Base-by-base conservation (phyloP, 176 grass and related monocot species). In the Canna indica region DNA sequence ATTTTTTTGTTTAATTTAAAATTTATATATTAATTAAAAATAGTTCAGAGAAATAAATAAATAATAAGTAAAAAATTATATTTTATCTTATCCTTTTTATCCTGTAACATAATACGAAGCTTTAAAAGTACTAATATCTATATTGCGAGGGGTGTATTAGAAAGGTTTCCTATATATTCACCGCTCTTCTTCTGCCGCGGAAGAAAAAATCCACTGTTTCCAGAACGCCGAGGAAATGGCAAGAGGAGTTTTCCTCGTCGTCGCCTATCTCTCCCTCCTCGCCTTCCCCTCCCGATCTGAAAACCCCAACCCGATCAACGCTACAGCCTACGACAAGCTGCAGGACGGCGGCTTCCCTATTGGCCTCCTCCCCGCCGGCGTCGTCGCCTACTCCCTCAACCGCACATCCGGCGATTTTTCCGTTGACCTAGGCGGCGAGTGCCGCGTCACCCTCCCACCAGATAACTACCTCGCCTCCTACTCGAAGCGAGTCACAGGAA, bases 391-490 rank as follows among this genome's bases (percentile, higher is more conserved):
- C 72, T 80, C 82, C 56, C 66, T 80, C 26, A 71, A 84, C 36
- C 76, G 59, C 72, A 76, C 72, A 64, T 76, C 77, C 22, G 82
- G 82, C 18, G 72, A 80, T 27, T 84, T 84, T 65, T 52, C 77
- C 65, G 64, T 84, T 35, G 56, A 80, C 33, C 58, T 84, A 39
- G 57, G 27, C 10, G 66, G 57, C 2, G 54, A 39, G 47, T 84
- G 82, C 59, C 77, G 77, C 30, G 36, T 80, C 38, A 66, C 57
- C 44, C 63, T 84, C 36, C 82, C 82, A 22, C 77, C 82, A 0
- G 82, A 84, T 46, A 84, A 84, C 73, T 80, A 84, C 73, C 64
- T 84, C 32, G 77, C 82, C 14, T 57, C 78, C 22, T 84, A 84
- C 57, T 79, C 76, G 32, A 29, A 38, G 24, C 64, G 67, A 25